Conservation (phyloP, 495 filamentous ascomycete genomes). For the Aspergillus cavernicola region DNA sequence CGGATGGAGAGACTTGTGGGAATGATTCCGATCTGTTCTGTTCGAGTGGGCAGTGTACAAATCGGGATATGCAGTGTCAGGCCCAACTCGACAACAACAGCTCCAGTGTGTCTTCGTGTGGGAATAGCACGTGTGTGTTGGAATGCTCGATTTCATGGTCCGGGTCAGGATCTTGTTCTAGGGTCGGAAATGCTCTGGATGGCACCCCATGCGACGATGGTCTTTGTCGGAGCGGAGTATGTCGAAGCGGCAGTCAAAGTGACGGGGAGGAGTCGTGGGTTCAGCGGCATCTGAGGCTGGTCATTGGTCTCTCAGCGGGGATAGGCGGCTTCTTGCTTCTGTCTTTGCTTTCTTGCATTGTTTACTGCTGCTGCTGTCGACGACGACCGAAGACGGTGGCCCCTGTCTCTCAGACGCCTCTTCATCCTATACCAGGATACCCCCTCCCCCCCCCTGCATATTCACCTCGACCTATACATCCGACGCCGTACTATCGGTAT, state of each 20-base stretch:
- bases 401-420: background rate
- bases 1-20: conserved; percentile 62
- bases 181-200: conserved; percentile 77
- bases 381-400: background rate
- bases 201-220: conserved; percentile 77
- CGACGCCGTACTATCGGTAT: background rate
- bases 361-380: conserved; percentile 36
- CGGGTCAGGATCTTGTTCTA: conserved; percentile 59
- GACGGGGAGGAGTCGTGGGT: conserved; percentile 64
- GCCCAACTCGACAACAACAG: background rate
- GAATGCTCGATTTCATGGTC: conserved; percentile 61
- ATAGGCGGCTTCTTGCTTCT: conserved; percentile 62
- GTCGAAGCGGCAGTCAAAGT: conserved; percentile 25
- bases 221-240: conserved; percentile 63
- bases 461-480: background rate
- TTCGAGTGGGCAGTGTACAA: conserved; percentile 84
- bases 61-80: conserved; percentile 52
- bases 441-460: background rate
- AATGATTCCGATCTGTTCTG: conserved; percentile 56
- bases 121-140: conserved; percentile 70
- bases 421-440: background rate
- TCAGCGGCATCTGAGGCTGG: conserved; percentile 56
- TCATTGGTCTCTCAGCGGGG: conserved; percentile 61
- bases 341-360: conserved; percentile 51
- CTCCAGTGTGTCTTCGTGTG: conserved; percentile 8